Base-by-base conservation (phyloP, 768 basidiomycete species). In the Tricholoma hemisulphureum region DNA sequence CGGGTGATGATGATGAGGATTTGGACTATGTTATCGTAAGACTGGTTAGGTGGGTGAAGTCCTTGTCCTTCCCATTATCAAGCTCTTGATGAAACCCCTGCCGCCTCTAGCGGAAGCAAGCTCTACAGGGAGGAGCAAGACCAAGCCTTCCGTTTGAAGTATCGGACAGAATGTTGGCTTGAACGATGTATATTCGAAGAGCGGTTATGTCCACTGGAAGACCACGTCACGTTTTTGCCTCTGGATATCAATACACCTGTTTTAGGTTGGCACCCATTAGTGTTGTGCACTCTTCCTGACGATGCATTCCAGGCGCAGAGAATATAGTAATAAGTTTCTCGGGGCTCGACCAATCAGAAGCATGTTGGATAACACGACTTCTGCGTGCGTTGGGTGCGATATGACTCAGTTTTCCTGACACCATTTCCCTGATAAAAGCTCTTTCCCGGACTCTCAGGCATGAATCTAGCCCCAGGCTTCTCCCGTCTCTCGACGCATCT, bases 111-210 rank as follows among this genome's bases (percentile, higher is more conserved):
- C 64, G 90, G 89, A 24, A 89, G 87, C 62, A 84, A 83, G 60
- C 61, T 89, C n/a, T 90, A 79, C 61, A 73, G 71, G 2, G 78
- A 81, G 29, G 89, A 91, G 66, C 66, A 70, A 5, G 83, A 86
- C 53, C 70, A 74, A 6, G 10, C 32, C 1, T 64, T 77, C 60
- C 78, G 82, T 46, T 55, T 62, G 3, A 87, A 84, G 62, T 92
- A 86, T 65, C 83, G 94, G 43, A 96, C 95, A 0, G 95, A 97
- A 70, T 95, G 92, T 67, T 98, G 95, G 95, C 77, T 98, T 1
- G 95, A 98, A 69, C 83, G 83, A 43, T 96, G 91, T 64, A 80
- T 93, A 13, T 87, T 83, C 54, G 85, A 87, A 57, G 88, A 91
- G 45, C 79, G 82, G n/a, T 73, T 96, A 51, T 87, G 89, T 65